Conservation (phyloP, 441 rosid genomes). For the Omphalea diandra region DNA sequence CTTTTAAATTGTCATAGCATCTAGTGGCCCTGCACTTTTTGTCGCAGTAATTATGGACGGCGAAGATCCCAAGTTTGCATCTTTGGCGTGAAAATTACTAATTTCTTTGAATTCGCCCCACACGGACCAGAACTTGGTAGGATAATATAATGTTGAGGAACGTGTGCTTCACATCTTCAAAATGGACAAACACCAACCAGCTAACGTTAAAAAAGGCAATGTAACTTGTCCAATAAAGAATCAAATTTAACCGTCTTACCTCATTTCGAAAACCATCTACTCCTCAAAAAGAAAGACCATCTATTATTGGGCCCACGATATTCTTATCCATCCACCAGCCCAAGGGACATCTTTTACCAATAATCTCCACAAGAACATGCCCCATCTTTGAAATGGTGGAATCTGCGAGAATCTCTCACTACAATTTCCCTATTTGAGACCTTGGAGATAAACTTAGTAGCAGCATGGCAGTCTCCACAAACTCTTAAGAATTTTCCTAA, state of each 20-base stretch:
- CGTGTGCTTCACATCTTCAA: background rate
- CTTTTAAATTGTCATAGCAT: background rate
- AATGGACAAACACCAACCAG: background rate
- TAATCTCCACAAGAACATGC: slow-evolving; percentile 69
- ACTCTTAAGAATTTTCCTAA: slow-evolving; percentile 67
- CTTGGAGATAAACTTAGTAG: slow-evolving; percentile 65
- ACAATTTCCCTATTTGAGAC: slow-evolving; percentile 48
- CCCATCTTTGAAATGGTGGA: slow-evolving; percentile 69
- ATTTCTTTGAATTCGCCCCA: background rate
- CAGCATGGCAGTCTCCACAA: slow-evolving; percentile 70
- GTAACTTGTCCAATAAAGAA: background rate
- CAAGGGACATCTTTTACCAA: slow-evolving; percentile 35
- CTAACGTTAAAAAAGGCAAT: slow-evolving; percentile 4
- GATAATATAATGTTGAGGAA: background rate
- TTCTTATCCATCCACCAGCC: background rate
- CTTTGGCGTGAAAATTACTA: background rate
- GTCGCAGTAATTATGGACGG: background rate
- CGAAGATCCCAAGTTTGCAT: slow-evolving; percentile 2
- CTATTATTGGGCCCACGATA: background rate
- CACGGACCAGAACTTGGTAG: background rate
- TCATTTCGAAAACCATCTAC: background rate
- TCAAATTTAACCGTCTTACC: background rate
- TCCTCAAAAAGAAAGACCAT: background rate
- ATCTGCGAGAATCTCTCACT: slow-evolving; percentile 76
- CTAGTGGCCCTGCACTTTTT: background rate